These are phyloP conservation scores for Periconia macrospinosa DNA, from an alignment of 2,329 filamentous ascomycete species.

Conservation along the genomic window DNA sequence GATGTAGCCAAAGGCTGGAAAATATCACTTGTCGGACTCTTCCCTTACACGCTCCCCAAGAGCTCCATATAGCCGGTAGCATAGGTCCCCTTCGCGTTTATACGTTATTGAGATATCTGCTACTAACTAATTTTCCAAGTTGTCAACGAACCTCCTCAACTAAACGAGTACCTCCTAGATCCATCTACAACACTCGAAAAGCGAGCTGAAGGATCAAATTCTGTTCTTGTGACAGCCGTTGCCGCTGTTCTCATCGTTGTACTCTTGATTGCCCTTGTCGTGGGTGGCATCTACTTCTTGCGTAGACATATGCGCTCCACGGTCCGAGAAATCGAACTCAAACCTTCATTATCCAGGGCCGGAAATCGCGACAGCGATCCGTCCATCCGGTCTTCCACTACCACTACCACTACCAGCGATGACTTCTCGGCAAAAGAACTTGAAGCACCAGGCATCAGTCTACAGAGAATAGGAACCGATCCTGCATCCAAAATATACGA, in stretches of 20 bases:
- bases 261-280: background rate
- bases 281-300: background rate
- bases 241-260: background rate
- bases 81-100: no score
- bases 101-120: no score
- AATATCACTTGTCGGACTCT: background rate
- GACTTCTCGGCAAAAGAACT: background rate
- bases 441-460: background rate
- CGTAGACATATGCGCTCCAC: background rate
- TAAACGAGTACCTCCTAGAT: background rate
- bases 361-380: background rate
- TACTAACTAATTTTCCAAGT: no score
- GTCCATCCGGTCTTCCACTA: background rate
- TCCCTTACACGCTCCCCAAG: no score
- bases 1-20: background rate
- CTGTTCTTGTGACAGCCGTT: background rate
- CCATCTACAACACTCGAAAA: background rate
- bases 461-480: background rate
- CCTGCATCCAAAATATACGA: no score
- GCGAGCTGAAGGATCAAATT: background rate
- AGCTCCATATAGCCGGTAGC: no score
- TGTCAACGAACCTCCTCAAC: background rate
- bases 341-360: background rate
- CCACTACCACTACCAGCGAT: background rate
- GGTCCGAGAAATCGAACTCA: background rate